Conservation (phyloP, 2,329 filamentous ascomycete species). For the Uncinocarpus reesii region DNA sequence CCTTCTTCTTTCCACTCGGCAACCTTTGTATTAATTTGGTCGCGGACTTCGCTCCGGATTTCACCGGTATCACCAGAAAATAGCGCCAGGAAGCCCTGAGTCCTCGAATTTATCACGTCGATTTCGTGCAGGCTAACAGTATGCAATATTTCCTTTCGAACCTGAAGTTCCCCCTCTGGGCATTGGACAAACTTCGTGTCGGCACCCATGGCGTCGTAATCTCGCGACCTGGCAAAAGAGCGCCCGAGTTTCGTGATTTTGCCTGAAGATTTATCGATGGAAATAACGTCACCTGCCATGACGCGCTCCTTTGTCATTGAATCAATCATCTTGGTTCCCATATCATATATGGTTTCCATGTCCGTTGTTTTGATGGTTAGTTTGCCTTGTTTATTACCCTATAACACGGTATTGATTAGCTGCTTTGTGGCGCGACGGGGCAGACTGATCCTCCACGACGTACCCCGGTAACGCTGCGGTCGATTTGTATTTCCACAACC, state of each 20-base stretch:
- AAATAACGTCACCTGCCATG: constrained; percentile 96
- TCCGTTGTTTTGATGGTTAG: constrained; percentile 99
- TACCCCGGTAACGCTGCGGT: constrained; percentile 84
- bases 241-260: constrained; percentile 96
- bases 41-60: constrained; percentile 90
- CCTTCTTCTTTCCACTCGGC: constrained; percentile 99
- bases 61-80: constrained; percentile 98
- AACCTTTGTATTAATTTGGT: constrained; percentile 98
- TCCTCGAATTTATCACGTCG: constrained; percentile 96
- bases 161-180: constrained; percentile 93
- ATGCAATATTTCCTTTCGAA: constrained; percentile 92
- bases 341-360: constrained; percentile 99
- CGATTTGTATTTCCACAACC: constrained; percentile 97
- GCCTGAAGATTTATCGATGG: constrained; percentile 94
- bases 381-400: constrained; percentile 94
- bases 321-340: constrained; percentile 99
- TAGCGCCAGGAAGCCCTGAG: constrained; percentile 93
- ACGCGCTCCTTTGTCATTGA: constrained; percentile 99
- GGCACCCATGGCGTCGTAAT: constrained; percentile 98
- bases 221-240: constrained; percentile 85
- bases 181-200: constrained; percentile 98
- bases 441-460: constrained; percentile 17
- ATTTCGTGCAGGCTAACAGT: constrained; percentile 97
- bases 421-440: constrained; percentile 7
- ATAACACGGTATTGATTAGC: constrained; percentile 17